Conservation (phyloP, 2,329 filamentous ascomycete species). For the Fonsecaea monophora region DNA sequence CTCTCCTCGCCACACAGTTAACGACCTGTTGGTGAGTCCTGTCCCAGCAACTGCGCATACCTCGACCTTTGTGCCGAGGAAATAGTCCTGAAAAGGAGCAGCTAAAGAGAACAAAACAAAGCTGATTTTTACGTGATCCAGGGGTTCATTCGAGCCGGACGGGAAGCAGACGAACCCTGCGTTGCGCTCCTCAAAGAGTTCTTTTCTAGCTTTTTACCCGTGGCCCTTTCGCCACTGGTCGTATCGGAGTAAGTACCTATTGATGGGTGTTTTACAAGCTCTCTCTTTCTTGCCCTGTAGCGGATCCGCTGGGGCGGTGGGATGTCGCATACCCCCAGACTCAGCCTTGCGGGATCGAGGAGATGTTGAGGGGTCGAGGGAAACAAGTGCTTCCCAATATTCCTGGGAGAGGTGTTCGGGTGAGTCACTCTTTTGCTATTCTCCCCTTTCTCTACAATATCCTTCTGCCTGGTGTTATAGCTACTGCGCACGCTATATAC, state of each 20-base stretch:
- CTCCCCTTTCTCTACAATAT: not conserved
- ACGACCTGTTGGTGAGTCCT: not conserved
- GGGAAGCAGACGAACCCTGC: not conserved
- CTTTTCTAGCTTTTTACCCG: no score
- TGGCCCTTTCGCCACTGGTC: not conserved
- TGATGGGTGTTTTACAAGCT: not conserved
- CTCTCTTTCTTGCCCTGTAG: not conserved
- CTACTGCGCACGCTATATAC: not conserved
- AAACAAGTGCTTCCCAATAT: not conserved
- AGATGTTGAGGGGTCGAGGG: not conserved
- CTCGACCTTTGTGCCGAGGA: not conserved
- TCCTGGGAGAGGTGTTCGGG: not conserved
- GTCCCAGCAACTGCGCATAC: not conserved
- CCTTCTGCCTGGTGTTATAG: not conserved
- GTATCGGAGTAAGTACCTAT: not conserved
- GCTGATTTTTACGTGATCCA: not conserved
- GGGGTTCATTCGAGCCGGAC: not conserved
- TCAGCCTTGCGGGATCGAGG: not conserved
- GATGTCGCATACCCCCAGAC: not conserved
- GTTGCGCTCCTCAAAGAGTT: no score
- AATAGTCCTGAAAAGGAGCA: not conserved
- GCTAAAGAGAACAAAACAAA: not conserved
- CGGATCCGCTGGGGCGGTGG: not conserved
- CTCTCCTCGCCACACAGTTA: not conserved
- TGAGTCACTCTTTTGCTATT: not conserved